Base-by-base conservation (phyloP, 1,284 basidiomycete genomes). In the Rhodotorula glutinis region DNA sequence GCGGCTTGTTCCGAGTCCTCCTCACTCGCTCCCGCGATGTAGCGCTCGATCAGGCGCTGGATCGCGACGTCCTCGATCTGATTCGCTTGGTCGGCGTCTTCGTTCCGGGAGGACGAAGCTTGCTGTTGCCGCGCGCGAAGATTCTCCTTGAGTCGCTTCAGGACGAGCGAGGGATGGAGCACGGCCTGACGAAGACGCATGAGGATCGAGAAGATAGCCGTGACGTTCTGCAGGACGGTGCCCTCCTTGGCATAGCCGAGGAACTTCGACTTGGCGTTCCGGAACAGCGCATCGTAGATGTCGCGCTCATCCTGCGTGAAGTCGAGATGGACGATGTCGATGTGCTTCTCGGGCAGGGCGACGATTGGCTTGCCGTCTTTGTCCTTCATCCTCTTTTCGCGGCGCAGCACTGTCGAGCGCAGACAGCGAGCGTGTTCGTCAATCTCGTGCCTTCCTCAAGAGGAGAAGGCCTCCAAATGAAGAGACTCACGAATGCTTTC, bases 331-430 rank as follows among this genome's bases (percentile, higher is more conserved):
- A 68, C 69, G 56, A 61, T 58, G 21, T 62, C 54, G 64, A 90
- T 85, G 78, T 89, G 87, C 80, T 98, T 98, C 0, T 85, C 82
- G 0, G 95, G 94, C 4, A 98, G 81, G 64, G 92, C 86, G 2
- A 98, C 92, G 53, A 98, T 97, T 52, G 84, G 85, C 58, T 90
- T 88, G 3, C 95, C 95, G 74, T 94, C 86, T 53, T 82, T 84
- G 79, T 96, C 95, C 54, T 86, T 86, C 90, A 93, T 96, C 66
- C 85, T 88, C 82, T 98, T 98, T 79, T 98, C 94, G 69, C 95
- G 85, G n/a, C 95, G 85, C 3, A 98, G 82, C 7, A 98, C 72
- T 61, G 69, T 66, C 30, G 4, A 8, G 21, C 4, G 19, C 13
- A 27, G 11, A 13, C 9, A 27, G 58, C 5, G 21, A 25, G 21